phyloP scores from a whole-genome alignment of 1,284 basidiomycete species.

The Apiotrichum veenhuisii region DNA sequence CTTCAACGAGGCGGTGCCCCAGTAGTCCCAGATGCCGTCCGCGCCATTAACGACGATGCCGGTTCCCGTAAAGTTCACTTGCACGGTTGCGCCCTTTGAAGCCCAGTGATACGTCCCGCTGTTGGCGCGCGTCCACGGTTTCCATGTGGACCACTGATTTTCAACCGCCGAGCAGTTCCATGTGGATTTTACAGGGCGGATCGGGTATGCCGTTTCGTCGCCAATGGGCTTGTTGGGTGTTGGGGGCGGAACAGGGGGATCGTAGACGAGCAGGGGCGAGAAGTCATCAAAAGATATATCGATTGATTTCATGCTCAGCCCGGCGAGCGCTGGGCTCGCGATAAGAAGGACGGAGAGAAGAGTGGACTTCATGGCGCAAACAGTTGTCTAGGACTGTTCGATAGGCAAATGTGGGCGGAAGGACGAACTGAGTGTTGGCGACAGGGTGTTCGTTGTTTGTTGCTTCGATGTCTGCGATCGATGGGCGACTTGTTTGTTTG shows the following conservation, averaged over 20 bases:
- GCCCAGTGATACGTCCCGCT: neutral
- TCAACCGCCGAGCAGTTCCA: slow-evolving; percentile 1
- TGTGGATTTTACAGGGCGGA: too few species aligned
- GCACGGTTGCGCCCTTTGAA: neutral
- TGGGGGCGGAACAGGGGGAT: neutral
- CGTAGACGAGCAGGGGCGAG: neutral
- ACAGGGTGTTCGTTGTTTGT: too few species aligned
- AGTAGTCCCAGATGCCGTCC: too few species aligned
- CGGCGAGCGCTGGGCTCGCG: neutral
- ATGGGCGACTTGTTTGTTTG: too few species aligned
- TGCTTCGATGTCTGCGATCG: too few species aligned
- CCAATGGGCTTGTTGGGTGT: neutral
- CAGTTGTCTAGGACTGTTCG: too few species aligned
- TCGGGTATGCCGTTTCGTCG: too few species aligned
- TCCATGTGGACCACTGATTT: too few species aligned
- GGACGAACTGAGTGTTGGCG: too few species aligned
- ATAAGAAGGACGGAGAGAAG: neutral
- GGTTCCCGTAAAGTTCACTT: neutral
- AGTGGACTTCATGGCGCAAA: too few species aligned
- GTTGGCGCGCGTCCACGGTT: too few species aligned
- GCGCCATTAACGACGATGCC: neutral
- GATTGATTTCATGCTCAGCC: neutral
- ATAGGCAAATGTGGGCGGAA: too few species aligned
- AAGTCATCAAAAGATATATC: neutral
- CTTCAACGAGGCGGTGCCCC: neutral